phyloP scores from a whole-genome alignment of 2,329 filamentous ascomycete genomes.

The Pseudogymnoascus sp. region DNA sequence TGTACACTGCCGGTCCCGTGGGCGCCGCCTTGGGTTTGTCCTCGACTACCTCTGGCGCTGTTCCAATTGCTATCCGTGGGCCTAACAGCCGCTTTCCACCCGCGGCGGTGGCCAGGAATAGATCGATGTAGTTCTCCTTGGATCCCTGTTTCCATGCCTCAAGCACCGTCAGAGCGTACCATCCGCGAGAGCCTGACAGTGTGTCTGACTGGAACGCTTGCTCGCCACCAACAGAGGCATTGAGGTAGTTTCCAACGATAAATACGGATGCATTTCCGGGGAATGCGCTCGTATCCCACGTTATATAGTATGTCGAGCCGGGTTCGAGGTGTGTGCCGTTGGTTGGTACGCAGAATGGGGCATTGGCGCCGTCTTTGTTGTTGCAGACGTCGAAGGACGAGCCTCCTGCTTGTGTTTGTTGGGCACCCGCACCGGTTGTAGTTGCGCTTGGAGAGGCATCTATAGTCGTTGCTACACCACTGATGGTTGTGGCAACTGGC shows the following conservation, averaged over 20 bases:
- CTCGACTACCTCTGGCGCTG: neutral
- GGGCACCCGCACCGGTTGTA: constrained; percentile 11
- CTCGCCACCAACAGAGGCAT: constrained; percentile 19
- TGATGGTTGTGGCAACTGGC: constrained; percentile 19
- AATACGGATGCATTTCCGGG: constrained; percentile 20
- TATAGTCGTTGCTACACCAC: constrained; percentile 19
- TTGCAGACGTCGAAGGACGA: constrained; percentile 24
- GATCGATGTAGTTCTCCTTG: neutral
- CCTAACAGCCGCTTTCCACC: neutral
- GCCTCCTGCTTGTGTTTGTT: constrained; percentile 17
- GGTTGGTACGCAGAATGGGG: constrained; percentile 24
- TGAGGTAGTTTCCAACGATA: constrained; percentile 23
- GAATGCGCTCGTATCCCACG: constrained; percentile 24
- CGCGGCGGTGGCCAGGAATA: neutral
- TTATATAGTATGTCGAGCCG: constrained; percentile 25
- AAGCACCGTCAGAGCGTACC: neutral
- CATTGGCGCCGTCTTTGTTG: constrained; percentile 20
- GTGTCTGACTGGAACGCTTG: constrained; percentile 22
- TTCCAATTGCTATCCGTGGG: constrained; percentile 4
- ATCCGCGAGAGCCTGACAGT: constrained; percentile 4
- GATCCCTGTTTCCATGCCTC: neutral
- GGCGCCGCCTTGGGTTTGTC: constrained; percentile 14
- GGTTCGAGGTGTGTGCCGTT: constrained; percentile 24
- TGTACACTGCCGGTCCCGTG: constrained; percentile 21
- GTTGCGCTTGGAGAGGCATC: constrained; percentile 10